Evolutionary conservation across 2,329 filamentous ascomycete genomes (phyloP), one percentile per base, ranked within the genome.

Genomic region (Ophiosphaerella herpotricha): DNA sequence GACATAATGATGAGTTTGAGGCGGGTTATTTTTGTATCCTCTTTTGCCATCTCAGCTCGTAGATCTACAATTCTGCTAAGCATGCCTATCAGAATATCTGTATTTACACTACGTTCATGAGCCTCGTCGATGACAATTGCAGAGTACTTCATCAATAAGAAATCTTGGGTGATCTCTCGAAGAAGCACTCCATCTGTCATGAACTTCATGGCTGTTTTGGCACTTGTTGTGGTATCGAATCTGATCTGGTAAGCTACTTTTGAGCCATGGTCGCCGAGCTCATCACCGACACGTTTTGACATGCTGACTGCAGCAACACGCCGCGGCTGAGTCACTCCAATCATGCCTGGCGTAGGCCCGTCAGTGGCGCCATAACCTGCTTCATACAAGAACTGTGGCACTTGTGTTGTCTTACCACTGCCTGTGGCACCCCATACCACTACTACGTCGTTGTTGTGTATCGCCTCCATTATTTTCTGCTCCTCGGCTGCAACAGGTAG

Each of bases 1-100:
- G 93, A 97, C 95, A 99, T 99, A 75, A 99, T 96, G 52, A 99
- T 85, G 7, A 99, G 81, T 74, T 97, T 99, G 44, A 99, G 75
- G 0, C 92, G 91, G 57, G 86, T 76, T 45, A 71, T 87, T 1
- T 83, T 82, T 0, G 86, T 77, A 52, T 94, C 84, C 70, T 94
- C 88, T 52, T 82, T 77, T 7, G 84, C 84, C 75, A 97, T 82
- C 34, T 90, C 84, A 45, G 87, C 83, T 51, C 94, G 84, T 46
- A 97, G 77, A 60, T 91, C 90, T 40, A 97, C 90, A 31, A 97
- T 91, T 66, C 93, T 85, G 67, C 92, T 97, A 13, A 97, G 84
- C 85, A 99, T 95, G 43, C 94, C 94, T 59, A 99, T 92, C n/a
- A 99, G 77, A 35, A 99, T 95, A 71, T 99, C 95, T 0, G 95